Percentiles rank a stretch among this genome's conserved stretches.
phyloP scores from a whole-genome alignment of 2,329 filamentous ascomycete genomes.

The Colletotrichum tropicicola region DNA sequence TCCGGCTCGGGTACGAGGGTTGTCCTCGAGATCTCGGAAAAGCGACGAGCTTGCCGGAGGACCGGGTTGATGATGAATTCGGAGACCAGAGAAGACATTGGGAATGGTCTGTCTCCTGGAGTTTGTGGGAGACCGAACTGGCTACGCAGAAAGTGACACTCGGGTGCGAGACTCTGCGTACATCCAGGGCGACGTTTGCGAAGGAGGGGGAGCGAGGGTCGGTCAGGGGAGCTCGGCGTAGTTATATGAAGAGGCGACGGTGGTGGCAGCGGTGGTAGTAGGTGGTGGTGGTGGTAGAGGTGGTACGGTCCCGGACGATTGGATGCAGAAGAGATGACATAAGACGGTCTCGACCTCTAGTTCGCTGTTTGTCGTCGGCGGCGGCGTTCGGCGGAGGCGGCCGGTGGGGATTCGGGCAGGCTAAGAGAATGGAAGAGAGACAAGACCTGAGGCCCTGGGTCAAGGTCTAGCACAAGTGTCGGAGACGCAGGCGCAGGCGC shows the following conservation, averaged over 20 bases:
- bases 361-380: slow-evolving; percentile 18
- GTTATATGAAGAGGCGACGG: slow-evolving; percentile 20
- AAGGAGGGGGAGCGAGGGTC: background rate
- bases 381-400: slow-evolving; percentile 21
- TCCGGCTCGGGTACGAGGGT: slow-evolving; percentile 47
- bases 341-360: slow-evolving; percentile 26
- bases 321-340: slow-evolving; percentile 30
- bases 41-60: slow-evolving; percentile 70
- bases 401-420: background rate
- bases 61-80: slow-evolving; percentile 74
- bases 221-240: slow-evolving; percentile 4
- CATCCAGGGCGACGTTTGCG: slow-evolving; percentile 15
- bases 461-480: slow-evolving; percentile 19
- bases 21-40: slow-evolving; percentile 61
- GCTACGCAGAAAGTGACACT: slow-evolving; percentile 11
- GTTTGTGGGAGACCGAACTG: background rate
- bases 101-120: slow-evolving; percentile 7
- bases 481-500: too few species aligned
- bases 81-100: slow-evolving; percentile 71
- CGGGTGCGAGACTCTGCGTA: slow-evolving; percentile 11
- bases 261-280: slow-evolving; percentile 1
- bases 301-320: slow-evolving; percentile 29
- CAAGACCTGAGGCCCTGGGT: slow-evolving; percentile 3
- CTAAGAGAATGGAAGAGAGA: background rate
- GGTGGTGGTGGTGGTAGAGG: slow-evolving; percentile 7